Percentiles rank a stretch among this genome's conserved stretches.
Conservation (phyloP, 148 eudicot species). For the Limonium bicolor region DNA sequence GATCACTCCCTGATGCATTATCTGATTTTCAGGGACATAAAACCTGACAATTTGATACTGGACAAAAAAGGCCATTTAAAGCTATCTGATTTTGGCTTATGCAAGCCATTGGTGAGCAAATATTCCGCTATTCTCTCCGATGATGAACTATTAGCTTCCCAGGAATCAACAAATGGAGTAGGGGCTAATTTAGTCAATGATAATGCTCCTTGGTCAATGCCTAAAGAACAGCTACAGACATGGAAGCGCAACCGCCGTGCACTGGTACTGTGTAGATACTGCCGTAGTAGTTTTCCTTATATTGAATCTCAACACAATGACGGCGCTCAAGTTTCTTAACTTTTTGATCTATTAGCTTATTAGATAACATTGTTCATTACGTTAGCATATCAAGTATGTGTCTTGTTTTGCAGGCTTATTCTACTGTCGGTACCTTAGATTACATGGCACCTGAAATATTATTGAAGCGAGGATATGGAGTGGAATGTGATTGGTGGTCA, state of each 20-base stretch:
- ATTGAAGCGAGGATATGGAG: slow-evolving; percentile 55
- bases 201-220: slow-evolving; percentile 54
- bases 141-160: slow-evolving; percentile 30
- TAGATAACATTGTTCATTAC: too few species aligned
- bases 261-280: slow-evolving; percentile 34
- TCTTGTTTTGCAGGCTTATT: slow-evolving; percentile 42
- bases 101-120: slow-evolving; percentile 48
- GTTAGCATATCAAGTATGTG: background rate
- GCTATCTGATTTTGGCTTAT: slow-evolving; percentile 72
- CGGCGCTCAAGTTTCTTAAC: too few species aligned
- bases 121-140: slow-evolving; percentile 36
- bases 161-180: slow-evolving; percentile 17
- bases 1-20: too few species aligned
- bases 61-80: slow-evolving; percentile 64
- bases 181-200: slow-evolving; percentile 19
- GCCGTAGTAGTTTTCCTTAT: too few species aligned
- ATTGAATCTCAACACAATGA: too few species aligned
- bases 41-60: slow-evolving; percentile 62
- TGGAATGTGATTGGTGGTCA: slow-evolving; percentile 87
- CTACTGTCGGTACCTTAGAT: slow-evolving; percentile 70
- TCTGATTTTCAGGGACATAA: slow-evolving; percentile 56
- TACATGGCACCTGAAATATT: slow-evolving; percentile 80
- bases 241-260: slow-evolving; percentile 73
- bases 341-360: too few species aligned
- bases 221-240: slow-evolving; percentile 50